These are phyloP conservation scores for Phialocephala subalpina DNA, from an alignment of 2,329 filamentous ascomycete genomes.

Conservation along the genomic window DNA sequence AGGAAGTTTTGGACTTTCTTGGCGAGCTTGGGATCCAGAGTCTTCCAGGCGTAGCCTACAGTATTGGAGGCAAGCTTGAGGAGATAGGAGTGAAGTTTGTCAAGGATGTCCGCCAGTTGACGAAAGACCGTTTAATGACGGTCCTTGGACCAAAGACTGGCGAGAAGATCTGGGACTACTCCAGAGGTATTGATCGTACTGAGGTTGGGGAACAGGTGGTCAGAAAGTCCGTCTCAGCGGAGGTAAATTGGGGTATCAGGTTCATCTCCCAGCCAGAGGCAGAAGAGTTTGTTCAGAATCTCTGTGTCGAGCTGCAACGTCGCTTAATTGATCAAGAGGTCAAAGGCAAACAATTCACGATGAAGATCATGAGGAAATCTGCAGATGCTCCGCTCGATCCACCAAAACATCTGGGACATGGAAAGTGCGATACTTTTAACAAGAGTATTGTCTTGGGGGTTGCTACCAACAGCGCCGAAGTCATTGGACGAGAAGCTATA, in stretches of 20 bases:
- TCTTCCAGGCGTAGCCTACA: conserved; percentile 91
- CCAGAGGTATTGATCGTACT: conserved; percentile 83
- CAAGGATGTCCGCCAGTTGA: conserved; percentile 79
- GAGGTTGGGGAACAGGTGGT: conserved; percentile 88
- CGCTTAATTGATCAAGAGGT: conserved; percentile 84
- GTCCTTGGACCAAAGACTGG: conserved; percentile 91
- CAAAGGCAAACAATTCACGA: conserved; percentile 85
- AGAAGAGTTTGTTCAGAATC: conserved; percentile 86
- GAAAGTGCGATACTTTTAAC: conserved; percentile 93
- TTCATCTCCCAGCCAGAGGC: conserved; percentile 93
- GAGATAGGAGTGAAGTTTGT: conserved; percentile 85
- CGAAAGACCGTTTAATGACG: conserved; percentile 77
- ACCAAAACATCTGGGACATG: conserved; percentile 92
- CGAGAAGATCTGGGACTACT: conserved; percentile 88
- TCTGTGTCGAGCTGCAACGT: conserved; percentile 85
- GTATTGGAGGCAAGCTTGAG: conserved; percentile 86
- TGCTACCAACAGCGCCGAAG: conserved; percentile 77
- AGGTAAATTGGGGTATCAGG: conserved; percentile 97
- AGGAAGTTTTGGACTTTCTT: conserved; percentile 79
- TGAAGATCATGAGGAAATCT: conserved; percentile 93
- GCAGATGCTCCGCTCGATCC: conserved; percentile 89
- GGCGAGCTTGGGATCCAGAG: conserved; percentile 80
- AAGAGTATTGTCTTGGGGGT: conserved; percentile 86
- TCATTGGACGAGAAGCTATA: conserved; percentile 83
- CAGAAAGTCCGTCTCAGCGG: conserved; percentile 94